Conservation (phyloP, 1,284 basidiomycete species). For the Irpex sp. region DNA sequence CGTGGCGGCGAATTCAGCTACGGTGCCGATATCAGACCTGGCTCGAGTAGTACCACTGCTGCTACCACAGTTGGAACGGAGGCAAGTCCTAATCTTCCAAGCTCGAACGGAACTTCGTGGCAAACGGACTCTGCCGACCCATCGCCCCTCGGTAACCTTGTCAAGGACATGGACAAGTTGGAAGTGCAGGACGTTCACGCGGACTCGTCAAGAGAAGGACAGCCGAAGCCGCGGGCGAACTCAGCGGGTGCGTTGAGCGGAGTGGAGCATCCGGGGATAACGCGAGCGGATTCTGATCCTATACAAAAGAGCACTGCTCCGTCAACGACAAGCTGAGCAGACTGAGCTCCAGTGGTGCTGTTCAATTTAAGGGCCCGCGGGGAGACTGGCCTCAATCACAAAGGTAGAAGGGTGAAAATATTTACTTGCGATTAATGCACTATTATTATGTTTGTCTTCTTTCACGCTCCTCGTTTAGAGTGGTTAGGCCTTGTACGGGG, state of each 20-base stretch:
- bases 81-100: slow-evolving; percentile 12
- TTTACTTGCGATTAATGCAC: background rate
- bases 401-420: background rate
- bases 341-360: background rate
- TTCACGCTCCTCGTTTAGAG: background rate
- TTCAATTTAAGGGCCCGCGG: background rate
- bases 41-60: slow-evolving; percentile 10
- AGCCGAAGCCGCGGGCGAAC: slow-evolving; percentile 17
- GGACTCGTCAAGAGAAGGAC: background rate
- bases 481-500: background rate
- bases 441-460: background rate
- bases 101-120: slow-evolving; percentile 26
- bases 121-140: slow-evolving; percentile 15
- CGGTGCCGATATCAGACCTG: background rate
- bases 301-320: slow-evolving; percentile 1
- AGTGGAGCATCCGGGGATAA: background rate
- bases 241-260: slow-evolving; percentile 13
- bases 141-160: slow-evolving; percentile 11
- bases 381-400: background rate
- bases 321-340: background rate
- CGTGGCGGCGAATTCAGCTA: background rate
- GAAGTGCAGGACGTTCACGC: slow-evolving; percentile 2
- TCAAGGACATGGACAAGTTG: slow-evolving; percentile 14
- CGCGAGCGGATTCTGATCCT: slow-evolving; percentile 23
- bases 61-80: slow-evolving; percentile 10